Evolutionary conservation across 768 basidiomycete species (phyloP), one percentile per base, ranked within the genome.

Genomic region (Trametes meyenii): DNA sequence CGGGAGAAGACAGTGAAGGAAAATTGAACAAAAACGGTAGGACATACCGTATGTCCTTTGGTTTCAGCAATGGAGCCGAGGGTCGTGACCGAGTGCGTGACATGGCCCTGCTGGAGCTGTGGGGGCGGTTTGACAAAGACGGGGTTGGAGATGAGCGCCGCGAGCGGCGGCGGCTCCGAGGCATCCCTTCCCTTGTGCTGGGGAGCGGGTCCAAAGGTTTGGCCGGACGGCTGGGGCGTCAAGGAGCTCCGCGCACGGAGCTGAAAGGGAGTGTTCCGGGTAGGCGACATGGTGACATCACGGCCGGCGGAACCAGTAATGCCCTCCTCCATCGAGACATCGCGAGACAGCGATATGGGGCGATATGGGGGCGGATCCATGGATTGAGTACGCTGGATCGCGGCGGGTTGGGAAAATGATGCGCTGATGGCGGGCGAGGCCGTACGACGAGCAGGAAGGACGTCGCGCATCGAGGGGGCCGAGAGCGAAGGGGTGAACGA

Each of bases 91-190:
- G 64, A 55, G 23, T 62, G 60, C 57, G 60, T 38, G 40, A 35
- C 12, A 17, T 56, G 60, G 5, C 17, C 16, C 10, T 61, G 57
- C 29, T 44, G 48, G 23, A 46, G 3, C 54, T 72, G 65, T 33
- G 71, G 69, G 5, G 89, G 88, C 0, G 85, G 81, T 65, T 82
- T 88, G 14, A 92, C 81, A 68, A 91, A 92, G 58, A 82, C 78
- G 21, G 90, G 90, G 67, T 88, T 86, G 29, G 83, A 80, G 61
- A 80, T 78, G 42, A 92, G 81, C 54, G 82, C 64, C 29, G 80
- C 79, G 33, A 92, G 72, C 5, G 88, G 80, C 26, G 90, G 90
- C 6, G 90, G 90, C 64, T 90, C 89, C 21, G 88, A 87, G 36
- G 74, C 71, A 63, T 87, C 83, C 66, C 86, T 76, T 59, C 74